Evolutionary conservation across 805 yeast genomes (phyloP).

Genomic region (Kuraishia floccosa): DNA sequence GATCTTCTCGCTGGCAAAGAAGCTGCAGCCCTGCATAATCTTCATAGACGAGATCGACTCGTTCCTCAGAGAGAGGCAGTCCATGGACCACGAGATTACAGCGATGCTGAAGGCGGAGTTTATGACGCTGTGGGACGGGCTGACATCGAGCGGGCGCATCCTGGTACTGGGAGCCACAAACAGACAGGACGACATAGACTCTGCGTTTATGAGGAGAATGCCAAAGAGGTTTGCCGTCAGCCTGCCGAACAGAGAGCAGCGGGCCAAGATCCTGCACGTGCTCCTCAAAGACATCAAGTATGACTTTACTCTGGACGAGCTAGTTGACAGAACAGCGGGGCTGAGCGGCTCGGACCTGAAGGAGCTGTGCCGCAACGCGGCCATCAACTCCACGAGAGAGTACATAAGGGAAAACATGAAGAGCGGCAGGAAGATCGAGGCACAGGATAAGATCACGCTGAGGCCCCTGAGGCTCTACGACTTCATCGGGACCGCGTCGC

Average conservation of each 20-base stretch:
- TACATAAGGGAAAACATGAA: conserved; percentile 49
- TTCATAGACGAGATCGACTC: conserved; percentile 97
- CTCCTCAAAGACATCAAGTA: conserved; percentile 54
- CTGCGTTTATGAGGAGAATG: conserved; percentile 91
- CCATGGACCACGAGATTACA: conserved; percentile 86
- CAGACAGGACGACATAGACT: conserved; percentile 96
- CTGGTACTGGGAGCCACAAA: conserved; percentile 96
- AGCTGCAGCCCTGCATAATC: conserved; percentile 87
- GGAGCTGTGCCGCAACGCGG: conserved; percentile 90
- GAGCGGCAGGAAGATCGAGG: conserved; percentile 24
- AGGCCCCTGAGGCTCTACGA: conserved; percentile 59
- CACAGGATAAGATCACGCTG: conserved; percentile 26
- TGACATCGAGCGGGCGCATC: conserved; percentile 84
- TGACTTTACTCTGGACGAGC: conserved; percentile 52
- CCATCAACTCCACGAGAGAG: conserved; percentile 80
- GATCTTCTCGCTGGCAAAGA: conserved; percentile 77
- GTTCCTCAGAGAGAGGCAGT: conserved; percentile 71
- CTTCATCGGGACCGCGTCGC: conserved; percentile 32
- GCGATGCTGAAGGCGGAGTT: conserved; percentile 84
- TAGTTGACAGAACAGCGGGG: conserved; percentile 61
- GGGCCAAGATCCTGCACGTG: conserved; percentile 71
- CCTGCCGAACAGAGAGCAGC: conserved; percentile 68
- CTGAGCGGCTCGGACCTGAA: conserved; percentile 86
- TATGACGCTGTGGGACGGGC: conserved; percentile 78
- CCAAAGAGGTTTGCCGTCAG: conserved; percentile 90